phyloP scores from a whole-genome alignment of 305 asterid genomes.

The Solanum hybrid region DNA sequence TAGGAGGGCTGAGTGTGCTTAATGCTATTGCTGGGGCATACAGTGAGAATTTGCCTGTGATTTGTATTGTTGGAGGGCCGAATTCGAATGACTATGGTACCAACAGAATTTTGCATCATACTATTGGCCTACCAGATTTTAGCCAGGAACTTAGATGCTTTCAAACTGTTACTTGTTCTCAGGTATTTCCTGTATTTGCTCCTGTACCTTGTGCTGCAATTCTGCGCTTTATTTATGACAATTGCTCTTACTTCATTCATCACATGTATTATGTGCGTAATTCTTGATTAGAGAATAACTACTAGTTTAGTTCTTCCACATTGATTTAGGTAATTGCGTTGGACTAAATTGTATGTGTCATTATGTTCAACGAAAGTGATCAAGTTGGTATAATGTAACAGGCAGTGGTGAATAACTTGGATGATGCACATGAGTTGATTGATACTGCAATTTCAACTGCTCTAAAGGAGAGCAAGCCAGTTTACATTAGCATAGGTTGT shows the following conservation, averaged over 20 bases:
- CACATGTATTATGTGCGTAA: not conserved
- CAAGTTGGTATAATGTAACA: conserved; percentile 7
- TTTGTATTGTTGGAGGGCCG: conserved; percentile 88
- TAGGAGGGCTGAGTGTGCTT: conserved; percentile 73
- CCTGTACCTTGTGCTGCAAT: not conserved
- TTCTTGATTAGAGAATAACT: not conserved
- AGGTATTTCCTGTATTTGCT: conserved; percentile 27
- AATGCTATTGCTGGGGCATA: conserved; percentile 91
- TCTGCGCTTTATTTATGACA: not conserved
- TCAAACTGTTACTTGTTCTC: conserved; percentile 79
- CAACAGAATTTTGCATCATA: conserved; percentile 71
- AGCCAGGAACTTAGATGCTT: conserved; percentile 79
- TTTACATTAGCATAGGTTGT: conserved; percentile 65
- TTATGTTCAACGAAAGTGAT: not conserved
- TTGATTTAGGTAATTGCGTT: not conserved
- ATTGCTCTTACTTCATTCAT: not conserved
- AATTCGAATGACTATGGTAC: conserved; percentile 82
- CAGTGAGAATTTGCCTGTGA: conserved; percentile 80
- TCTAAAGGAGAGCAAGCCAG: conserved; percentile 81
- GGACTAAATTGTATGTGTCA: not conserved
- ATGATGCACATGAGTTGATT: conserved; percentile 78
- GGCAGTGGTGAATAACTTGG: conserved; percentile 84
- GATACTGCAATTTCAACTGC: conserved; percentile 82
- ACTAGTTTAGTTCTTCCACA: not conserved
- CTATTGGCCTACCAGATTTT: conserved; percentile 82